Percentiles rank a stretch among this genome's conserved stretches.
phyloP scores from a whole-genome alignment of 352 stramenopile genomes.

The Globisporangium middletonii region DNA sequence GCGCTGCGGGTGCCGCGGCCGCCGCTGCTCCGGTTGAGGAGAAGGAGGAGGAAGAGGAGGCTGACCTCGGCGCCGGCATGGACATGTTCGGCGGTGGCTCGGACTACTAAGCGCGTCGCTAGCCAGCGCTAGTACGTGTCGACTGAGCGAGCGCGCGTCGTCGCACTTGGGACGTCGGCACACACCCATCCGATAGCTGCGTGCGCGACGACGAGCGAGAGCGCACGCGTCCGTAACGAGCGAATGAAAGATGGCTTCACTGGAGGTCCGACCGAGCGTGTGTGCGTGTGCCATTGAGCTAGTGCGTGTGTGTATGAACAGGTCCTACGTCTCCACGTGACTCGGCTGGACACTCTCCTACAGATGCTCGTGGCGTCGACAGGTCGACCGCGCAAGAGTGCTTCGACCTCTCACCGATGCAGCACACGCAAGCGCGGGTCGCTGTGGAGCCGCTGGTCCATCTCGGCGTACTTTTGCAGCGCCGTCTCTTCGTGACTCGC shows the following conservation, averaged over 20 bases:
- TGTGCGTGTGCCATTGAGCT: background rate
- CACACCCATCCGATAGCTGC: background rate
- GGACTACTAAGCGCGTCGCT: slow-evolving; percentile 65
- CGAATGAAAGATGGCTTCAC: slow-evolving; percentile 80
- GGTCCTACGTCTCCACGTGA: background rate
- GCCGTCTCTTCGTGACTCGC: slow-evolving; percentile 90
- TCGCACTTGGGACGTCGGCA: background rate
- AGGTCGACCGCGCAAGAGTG: background rate
- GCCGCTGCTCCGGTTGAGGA: slow-evolving; percentile 45
- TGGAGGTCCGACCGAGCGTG: slow-evolving; percentile 19
- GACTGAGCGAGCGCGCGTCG: slow-evolving; percentile 2
- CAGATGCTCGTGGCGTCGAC: background rate
- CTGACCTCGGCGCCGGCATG: slow-evolving; percentile 77
- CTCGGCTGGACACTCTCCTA: background rate
- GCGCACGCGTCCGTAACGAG: slow-evolving; percentile 29
- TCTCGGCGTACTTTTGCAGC: slow-evolving; percentile 91
- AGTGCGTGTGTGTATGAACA: background rate
- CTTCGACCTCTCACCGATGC: slow-evolving; percentile 27
- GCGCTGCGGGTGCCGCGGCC: slow-evolving; percentile 36
- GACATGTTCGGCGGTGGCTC: slow-evolving; percentile 85
- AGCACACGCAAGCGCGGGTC: slow-evolving; percentile 79
- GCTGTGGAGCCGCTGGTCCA: slow-evolving; percentile 88
- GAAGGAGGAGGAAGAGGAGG: slow-evolving; percentile 85
- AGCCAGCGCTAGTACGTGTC: slow-evolving; percentile 4
- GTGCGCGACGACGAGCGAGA: slow-evolving; percentile 1